phyloP scores from a whole-genome alignment of 148 eudicot genomes.

The Silene latifolia region DNA sequence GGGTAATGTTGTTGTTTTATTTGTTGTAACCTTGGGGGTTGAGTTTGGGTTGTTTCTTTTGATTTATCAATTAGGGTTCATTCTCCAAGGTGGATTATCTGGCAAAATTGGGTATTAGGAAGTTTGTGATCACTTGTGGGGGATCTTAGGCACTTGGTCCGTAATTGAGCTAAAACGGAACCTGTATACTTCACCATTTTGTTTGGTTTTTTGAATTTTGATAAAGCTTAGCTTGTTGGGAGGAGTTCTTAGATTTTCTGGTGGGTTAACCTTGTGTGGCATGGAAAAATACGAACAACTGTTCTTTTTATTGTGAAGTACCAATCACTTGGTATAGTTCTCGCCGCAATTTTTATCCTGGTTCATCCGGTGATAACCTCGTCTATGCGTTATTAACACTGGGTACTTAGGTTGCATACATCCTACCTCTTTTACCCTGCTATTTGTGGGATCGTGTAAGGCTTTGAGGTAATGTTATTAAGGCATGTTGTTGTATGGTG shows the following conservation, averaged over 20 bases:
- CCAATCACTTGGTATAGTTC: too few species aligned
- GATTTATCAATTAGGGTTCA: not conserved
- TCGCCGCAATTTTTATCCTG: not conserved
- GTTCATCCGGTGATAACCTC: not conserved
- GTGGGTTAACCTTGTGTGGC: too few species aligned
- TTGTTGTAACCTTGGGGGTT: not conserved
- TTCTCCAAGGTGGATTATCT: not conserved
- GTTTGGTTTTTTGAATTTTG: not conserved
- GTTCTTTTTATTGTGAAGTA: too few species aligned
- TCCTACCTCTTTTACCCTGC: not conserved
- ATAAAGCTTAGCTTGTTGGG: not conserved
- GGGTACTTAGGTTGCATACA: not conserved
- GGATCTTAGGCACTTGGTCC: too few species aligned
- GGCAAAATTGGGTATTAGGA: not conserved
- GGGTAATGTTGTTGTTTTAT: not conserved
- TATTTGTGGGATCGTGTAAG: not conserved
- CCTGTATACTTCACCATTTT: too few species aligned
- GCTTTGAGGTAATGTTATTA: not conserved
- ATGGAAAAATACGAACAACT: too few species aligned
- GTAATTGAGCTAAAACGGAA: too few species aligned
- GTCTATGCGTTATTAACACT: not conserved
- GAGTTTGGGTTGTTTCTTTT: not conserved
- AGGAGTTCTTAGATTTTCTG: not conserved
- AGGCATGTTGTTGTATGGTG: not conserved
- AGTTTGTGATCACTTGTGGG: too few species aligned